These are phyloP conservation scores for Mycosphaerelloides madeirae DNA, from an alignment of 2,329 filamentous ascomycete genomes.

Conservation along the genomic window DNA sequence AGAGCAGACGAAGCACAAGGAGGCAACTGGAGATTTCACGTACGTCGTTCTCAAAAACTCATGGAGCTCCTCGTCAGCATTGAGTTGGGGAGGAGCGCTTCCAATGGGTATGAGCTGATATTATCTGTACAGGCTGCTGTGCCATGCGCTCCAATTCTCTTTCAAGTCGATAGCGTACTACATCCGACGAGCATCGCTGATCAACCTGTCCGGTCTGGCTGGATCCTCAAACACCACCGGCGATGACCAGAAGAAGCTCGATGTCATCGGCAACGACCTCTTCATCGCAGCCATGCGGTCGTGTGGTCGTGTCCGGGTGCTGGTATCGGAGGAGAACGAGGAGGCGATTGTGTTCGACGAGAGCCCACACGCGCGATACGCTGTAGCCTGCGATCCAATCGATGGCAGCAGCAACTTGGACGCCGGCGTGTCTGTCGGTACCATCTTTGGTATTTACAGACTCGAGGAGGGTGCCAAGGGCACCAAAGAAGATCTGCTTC, in stretches of 20 bases:
- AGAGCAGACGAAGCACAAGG: constrained; percentile 86
- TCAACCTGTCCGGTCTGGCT: constrained; percentile 83
- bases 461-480: constrained; percentile 70
- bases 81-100: background rate
- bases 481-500: constrained; percentile 78
- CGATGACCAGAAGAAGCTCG: constrained; percentile 99
- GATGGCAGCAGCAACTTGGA: constrained; percentile 97
- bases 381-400: constrained; percentile 95
- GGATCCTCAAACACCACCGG: constrained; percentile 93
- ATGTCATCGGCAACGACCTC: constrained; percentile 97
- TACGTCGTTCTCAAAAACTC: constrained; percentile 45
- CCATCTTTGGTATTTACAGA: constrained; percentile 93
- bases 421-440: constrained; percentile 94
- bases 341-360: constrained; percentile 81
- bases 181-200: constrained; percentile 89
- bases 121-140: constrained; percentile 64
- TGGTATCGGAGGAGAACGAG: constrained; percentile 98
- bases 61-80: background rate
- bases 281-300: constrained; percentile 95
- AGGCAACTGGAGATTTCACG: constrained; percentile 98
- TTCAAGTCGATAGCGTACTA: constrained; percentile 99
- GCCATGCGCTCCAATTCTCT: constrained; percentile 96
- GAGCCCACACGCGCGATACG: constrained; percentile 72
- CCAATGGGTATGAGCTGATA: constrained; percentile 15
- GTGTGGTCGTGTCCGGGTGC: constrained; percentile 80